Conservation (phyloP, 192 early-diverging fungal genomes). For the Paraglomus brasilianum region DNA sequence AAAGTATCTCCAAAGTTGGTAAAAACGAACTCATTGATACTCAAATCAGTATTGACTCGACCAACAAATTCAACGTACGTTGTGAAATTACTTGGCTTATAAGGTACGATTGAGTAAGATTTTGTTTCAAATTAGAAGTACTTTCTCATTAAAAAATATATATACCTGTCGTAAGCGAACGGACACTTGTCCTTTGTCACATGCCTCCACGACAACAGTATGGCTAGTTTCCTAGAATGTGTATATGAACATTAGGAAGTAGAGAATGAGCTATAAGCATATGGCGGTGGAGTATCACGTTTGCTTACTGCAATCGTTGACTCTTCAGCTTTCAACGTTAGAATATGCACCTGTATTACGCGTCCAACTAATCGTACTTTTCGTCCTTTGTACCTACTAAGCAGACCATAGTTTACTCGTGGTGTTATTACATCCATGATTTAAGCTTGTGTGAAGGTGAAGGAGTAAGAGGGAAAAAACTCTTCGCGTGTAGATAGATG, state of each 20-base stretch:
- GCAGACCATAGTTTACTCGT: conserved; percentile 13
- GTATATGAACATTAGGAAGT: no score
- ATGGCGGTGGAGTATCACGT: no score
- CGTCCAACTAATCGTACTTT: conserved; percentile 16
- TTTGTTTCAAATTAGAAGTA: neutral
- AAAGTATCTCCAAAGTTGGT: conserved; percentile 37
- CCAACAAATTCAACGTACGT: conserved; percentile 42
- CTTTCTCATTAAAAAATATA: neutral
- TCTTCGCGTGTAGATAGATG: no score
- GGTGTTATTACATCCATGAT: neutral
- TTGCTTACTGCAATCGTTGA: no score
- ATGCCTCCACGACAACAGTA: conserved; percentile 33
- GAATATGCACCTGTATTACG: conserved; percentile 3
- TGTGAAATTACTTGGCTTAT: conserved; percentile 26
- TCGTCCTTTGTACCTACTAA: neutral
- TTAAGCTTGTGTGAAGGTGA: no score
- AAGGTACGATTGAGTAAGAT: neutral
- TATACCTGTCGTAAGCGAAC: conserved; percentile 34
- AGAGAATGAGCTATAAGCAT: no score
- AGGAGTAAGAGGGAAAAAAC: no score
- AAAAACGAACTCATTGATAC: conserved; percentile 35
- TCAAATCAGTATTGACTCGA: conserved; percentile 35
- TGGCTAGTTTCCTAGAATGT: conserved; percentile 29
- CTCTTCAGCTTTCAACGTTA: neutral
- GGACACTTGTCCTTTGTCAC: conserved; percentile 39